Conservation (phyloP, 306 rosid genomes). For the Vachellia collinsii region DNA sequence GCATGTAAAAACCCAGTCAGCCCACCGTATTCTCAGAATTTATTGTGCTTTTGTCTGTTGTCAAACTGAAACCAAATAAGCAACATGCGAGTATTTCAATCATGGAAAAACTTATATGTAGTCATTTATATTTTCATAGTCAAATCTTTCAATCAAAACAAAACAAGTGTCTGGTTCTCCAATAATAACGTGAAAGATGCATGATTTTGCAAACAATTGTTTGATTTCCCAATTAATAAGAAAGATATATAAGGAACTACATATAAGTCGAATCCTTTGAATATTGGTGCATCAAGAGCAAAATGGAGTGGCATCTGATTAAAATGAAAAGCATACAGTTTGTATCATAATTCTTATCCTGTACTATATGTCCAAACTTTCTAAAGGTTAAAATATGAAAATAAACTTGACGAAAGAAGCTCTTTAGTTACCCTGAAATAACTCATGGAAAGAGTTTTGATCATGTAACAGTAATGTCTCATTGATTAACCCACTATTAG, state of each 20-base stretch:
- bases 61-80: constrained; percentile 11
- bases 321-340: constrained; percentile 24
- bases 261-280: background rate
- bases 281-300: background rate
- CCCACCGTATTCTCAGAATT: background rate
- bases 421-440: constrained; percentile 70
- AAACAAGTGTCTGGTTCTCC: background rate
- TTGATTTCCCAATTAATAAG: background rate
- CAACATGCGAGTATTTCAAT: constrained; percentile 7
- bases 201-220: background rate
- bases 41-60: constrained; percentile 14
- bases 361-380: constrained; percentile 2
- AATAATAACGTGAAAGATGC: background rate
- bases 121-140: background rate
- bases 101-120: background rate
- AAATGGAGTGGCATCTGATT: constrained; percentile 6
- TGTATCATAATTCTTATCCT: constrained; percentile 17
- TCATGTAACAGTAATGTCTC: constrained; percentile 44
- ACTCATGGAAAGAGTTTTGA: constrained; percentile 40
- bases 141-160: background rate
- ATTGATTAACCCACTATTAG: constrained; percentile 52
- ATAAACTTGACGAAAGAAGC: constrained; percentile 17
- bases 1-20: background rate
- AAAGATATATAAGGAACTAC: background rate
- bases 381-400: constrained; percentile 19